Evolutionary conservation across 768 basidiomycete genomes (phyloP), one percentile per base, ranked within the genome.

Genomic region (Leccinum disarticulatum): DNA sequence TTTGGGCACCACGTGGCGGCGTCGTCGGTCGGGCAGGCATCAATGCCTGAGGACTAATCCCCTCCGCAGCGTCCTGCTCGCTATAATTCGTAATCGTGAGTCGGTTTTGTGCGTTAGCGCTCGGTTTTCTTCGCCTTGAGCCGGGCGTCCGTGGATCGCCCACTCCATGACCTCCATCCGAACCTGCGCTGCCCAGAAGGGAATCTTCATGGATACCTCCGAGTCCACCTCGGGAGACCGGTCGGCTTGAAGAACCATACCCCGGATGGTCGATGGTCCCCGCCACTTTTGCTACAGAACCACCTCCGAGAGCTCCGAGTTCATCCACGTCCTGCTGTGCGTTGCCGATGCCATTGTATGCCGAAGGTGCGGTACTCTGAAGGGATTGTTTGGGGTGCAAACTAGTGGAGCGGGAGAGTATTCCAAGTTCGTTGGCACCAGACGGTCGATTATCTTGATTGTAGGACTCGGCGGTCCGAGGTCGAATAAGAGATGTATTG

Each of bases 11-110:
- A 43, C 62, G 77, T 57, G 71, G 62, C 25, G 72, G 58, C 48
- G 72, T 64, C 57, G 70, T 43, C 59, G 73, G 65, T 6, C 22
- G 61, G 27, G 61, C 54, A 27, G 52, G 61, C 35, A 36, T 57
- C 28, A 55, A 30, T 3, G 33, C 50, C 17, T 67, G 65, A 25
- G 71, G 70, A 71, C 50, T 60, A 2, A 64, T 58, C 17, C 64
- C 71, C 11, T 70, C 74, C 31, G 61, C 80, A 72, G 56, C 83
- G 76, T 76, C 73, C 43, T 70, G 67, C 33, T 80, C 77, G 19
- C 71, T 74, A 35, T 70, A 64, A 58, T 82, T 82, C 36, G 75
- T 74, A 35, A 81, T 71, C 49, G 80, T 80, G 13, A 81, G 65
- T 4, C 80, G 70, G 53, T 73, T 74, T 43, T 70, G 69, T 14